phyloP scores from a whole-genome alignment of 768 basidiomycete species.

The Gymnopilus junonius region DNA sequence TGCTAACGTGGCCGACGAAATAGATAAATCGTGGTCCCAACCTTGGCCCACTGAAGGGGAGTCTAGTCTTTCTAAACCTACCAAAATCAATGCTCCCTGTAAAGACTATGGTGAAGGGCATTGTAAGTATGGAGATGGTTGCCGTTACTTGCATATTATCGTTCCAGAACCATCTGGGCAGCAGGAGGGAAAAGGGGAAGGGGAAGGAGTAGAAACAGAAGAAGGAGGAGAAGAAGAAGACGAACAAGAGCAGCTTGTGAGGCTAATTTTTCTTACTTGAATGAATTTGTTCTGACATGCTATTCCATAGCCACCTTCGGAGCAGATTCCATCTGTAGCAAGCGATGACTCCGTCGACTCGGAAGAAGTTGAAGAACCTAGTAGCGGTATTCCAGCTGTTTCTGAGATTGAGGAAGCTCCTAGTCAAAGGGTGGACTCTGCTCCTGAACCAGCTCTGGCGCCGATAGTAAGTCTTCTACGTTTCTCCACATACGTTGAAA shows the following conservation, averaged over 20 bases:
- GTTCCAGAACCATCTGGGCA: background rate
- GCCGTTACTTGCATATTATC: conserved; percentile 32
- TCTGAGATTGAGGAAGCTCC: background rate
- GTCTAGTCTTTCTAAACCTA: background rate
- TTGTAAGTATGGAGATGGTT: conserved; percentile 33
- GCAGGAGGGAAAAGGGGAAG: background rate
- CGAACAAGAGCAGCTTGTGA: background rate
- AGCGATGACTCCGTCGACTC: background rate
- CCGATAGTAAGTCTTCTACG: background rate
- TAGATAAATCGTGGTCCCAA: conserved; percentile 3
- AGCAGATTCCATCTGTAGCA: background rate
- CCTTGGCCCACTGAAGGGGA: conserved; percentile 19
- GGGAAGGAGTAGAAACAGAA: background rate
- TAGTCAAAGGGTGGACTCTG: background rate
- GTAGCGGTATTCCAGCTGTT: background rate
- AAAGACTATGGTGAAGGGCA: conserved; percentile 39
- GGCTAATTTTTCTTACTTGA: background rate
- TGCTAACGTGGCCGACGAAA: background rate
- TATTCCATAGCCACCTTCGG: background rate
- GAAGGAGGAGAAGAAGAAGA: background rate
- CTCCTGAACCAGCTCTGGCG: background rate
- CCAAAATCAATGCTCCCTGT: conserved; percentile 32
- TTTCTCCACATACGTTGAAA: background rate
- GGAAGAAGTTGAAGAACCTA: background rate
- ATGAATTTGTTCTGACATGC: background rate